Evolutionary conservation across 768 basidiomycete species (phyloP), one percentile per base, ranked within the genome.

Genomic region (Exsudoporus frostii): DNA sequence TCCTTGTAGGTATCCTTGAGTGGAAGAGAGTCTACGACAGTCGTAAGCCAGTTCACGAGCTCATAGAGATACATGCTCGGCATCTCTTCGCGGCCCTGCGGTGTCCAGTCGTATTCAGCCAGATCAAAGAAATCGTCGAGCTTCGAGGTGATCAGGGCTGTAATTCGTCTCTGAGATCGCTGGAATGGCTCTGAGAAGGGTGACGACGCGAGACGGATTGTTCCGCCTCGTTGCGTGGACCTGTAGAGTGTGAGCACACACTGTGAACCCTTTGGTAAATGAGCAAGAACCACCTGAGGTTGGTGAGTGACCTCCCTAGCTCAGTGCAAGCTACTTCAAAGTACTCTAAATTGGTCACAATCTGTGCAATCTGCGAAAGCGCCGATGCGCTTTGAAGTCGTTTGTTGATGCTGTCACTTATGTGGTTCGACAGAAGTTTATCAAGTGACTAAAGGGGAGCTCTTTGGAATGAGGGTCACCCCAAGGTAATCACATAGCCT

Each of bases 21-120:
- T 54, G 79, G 81, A 59, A 87, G 84, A 53, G 84, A 92, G 69
- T 98, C 97, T 44, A 99, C 92, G 50, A 97, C 90, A 2, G 95
- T 97, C 36, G 88, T 95, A 48, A 98, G 79, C 90, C 95, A 99
- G 67, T 93, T 94, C 67, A 96, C 83, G 63, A 98, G 82, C 69
- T 98, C 96, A 67, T 92, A 88, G 3, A 98, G 78, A 71, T 98
- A 98, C 81, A 88, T 88, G 80, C 92, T 95, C 40, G 95, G 92
- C 33, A 83, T 83, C 53, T 80, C 77, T 65, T 90, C 87, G 32
- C 83, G 81, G 11, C 74, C 68, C 32, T 76, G 74, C 9, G 92
- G 89, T 33, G 86, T 88, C 94, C 94, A 98, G 62, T 95, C 86
- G 67, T 98, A 98, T 71, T 96, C 92, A 5, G 95, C 88, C 39